phyloP scores from a whole-genome alignment of 2,329 filamentous ascomycete species.

The Diaporthe vexans region DNA sequence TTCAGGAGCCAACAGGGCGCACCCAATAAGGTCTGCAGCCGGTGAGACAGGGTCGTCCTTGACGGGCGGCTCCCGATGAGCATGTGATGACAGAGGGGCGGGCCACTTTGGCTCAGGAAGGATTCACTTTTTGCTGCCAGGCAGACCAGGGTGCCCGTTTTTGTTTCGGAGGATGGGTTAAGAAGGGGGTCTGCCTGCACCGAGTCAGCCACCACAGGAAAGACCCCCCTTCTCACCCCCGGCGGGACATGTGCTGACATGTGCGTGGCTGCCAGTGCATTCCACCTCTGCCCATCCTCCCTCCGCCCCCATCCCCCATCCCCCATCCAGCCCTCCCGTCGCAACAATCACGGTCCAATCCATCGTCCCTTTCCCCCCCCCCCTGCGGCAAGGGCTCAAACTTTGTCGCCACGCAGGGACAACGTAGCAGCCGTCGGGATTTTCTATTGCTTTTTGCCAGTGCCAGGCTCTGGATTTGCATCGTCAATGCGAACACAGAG shows the following conservation, averaged over 20 bases:
- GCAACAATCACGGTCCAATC: constrained; percentile 20
- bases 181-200: not conserved
- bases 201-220: not conserved
- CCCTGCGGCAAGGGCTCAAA: constrained; percentile 3
- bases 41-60: constrained; percentile 38
- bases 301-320: constrained; percentile 4
- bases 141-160: constrained; percentile 7
- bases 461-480: not conserved
- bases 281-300: not conserved
- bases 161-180: constrained; percentile 18
- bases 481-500: constrained; percentile 26
- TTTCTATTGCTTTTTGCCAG: not conserved
- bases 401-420: constrained; percentile 18
- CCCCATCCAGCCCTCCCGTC: not conserved
- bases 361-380: not conserved
- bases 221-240: not conserved
- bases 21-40: constrained; percentile 37
- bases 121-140: not conserved
- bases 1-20: constrained; percentile 17
- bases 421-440: constrained; percentile 21
- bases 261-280: constrained; percentile 28
- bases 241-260: constrained; percentile 33
- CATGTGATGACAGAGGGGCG: constrained; percentile 37
- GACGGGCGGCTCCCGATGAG: constrained; percentile 36
- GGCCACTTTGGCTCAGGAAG: constrained; percentile 9